phyloP scores from a whole-genome alignment of 768 basidiomycete species.

The Fomitopsis serialis region DNA sequence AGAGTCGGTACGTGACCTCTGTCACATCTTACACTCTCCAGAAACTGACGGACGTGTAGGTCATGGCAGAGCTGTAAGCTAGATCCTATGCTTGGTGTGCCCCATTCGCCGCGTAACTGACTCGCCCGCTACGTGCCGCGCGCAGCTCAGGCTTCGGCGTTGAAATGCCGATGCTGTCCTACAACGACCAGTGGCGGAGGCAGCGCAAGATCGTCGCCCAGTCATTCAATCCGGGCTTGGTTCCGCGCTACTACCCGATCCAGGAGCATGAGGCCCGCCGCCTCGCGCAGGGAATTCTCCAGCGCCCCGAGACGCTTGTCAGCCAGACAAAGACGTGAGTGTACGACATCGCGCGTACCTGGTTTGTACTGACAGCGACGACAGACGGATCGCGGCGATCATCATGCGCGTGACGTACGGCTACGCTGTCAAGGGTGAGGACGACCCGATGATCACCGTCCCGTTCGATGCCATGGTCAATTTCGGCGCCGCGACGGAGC shows the following conservation, averaged over 20 bases:
- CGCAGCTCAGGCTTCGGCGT: not conserved
- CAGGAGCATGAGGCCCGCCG: not conserved
- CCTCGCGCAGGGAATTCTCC: not conserved
- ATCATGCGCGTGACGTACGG: conserved; percentile 4
- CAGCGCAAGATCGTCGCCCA: not conserved
- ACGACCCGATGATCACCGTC: not conserved
- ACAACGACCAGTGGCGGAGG: not conserved
- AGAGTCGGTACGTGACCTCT: conserved; percentile 16
- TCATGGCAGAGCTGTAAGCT: conserved; percentile 1
- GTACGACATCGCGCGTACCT: not conserved
- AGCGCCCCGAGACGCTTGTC: not conserved
- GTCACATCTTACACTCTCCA: not conserved
- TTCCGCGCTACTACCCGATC: not conserved
- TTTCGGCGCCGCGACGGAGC: not conserved
- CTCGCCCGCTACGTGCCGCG: not conserved
- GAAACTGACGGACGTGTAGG: not conserved
- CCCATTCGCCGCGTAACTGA: too few relatives aligned
- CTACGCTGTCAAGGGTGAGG: not conserved
- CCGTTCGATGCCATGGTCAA: not conserved
- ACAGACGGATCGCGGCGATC: not conserved
- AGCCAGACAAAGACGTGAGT: not conserved
- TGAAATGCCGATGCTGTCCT: not conserved
- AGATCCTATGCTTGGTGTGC: not conserved
- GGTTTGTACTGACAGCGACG: not conserved
- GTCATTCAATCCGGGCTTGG: not conserved